Evolutionary conservation across 495 filamentous ascomycete species (phyloP), one percentile per base, ranked within the genome.

Genomic region (Paragyromitra xinjiangensis): DNA sequence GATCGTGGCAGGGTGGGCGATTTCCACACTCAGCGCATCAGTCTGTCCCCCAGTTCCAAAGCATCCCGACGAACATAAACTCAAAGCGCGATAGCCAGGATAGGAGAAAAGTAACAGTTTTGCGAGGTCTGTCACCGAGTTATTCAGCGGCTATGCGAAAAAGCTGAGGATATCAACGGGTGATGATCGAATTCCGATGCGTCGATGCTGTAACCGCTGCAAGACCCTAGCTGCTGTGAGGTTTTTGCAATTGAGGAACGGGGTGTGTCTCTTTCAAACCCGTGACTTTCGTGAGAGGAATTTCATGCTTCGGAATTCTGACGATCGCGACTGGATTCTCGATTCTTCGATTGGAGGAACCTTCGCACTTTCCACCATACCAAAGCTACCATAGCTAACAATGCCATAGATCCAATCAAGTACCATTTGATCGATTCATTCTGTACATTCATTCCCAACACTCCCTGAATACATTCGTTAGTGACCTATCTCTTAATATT

Each of bases 361-460:
- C 29, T 50, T 39, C 42, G 71, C 7, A 24, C 6, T 50, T 39
- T 6, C 40, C 64, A 26, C 71, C 63, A 67, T 4, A 19, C 8
- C 1, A 42, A 39, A 58, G 7, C 48, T 45, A 42, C 53, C 3
- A 67, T 14, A 8, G 8, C 53, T 7, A 67, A 11, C 4, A 73
- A 7, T 22, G 29, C 62, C 40, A 73, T 50, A 24, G 34, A 12
- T 37, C 71, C 71, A 3, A 73, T 19, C 6, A 73, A 11, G 24
- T 67, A 73, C 71, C 71, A 73, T 11, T 48, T 64, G 1, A 73
- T 61, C 29, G 53, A 48, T 50, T 63, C 26, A 22, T 73, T 45
- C 1, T 59, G 40, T 1, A 48, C 50, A 39, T 67, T 67, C 50
- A 73, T 67, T n/a, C 71, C 71, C 45, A 73, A 61, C 48, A 73